Base-by-base conservation (phyloP, 192 early-diverging fungal genomes). In the Paraglomus brasilianum region DNA sequence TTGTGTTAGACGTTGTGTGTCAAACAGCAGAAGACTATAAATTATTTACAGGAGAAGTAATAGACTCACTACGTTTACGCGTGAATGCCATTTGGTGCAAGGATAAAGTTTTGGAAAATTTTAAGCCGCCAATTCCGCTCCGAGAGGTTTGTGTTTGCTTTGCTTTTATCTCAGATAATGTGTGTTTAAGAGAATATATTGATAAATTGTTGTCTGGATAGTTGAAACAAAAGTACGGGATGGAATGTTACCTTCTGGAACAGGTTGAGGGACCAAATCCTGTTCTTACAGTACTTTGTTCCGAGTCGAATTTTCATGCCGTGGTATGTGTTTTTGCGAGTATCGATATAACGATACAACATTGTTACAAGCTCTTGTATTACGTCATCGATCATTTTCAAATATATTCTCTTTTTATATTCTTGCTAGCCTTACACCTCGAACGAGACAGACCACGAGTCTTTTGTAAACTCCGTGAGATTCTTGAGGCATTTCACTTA, bases 1-100 rank as follows among this genome's bases (percentile, higher is more conserved):
- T 43, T 19, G 15, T 30, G 5, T 58, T 77, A 94, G 83, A 90
- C 81, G 6, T 94, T 77, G 87, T 96, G 0, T 87, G 87, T 39
- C 89, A 94, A 72, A 79, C 85, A 22, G 74, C 87, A 57, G 82
- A 81, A 38, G 95, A 98, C 74, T 98, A 98, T 76, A 60, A 83
- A 5, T 61, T 64, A 8, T 80, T 98, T 38, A 87, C 87, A 6
- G 67, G 77, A 10, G 82, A 89, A 62, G 61, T 89, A 14, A 80
- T 87, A 58, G 91, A 95, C 70, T 72, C 72, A 4, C 71, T 70
- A 66, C 78, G 74, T 24, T 75, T 90, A 48, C 83, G 90, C 41
- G 76, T 91, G 3, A 87, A 85, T 47, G 83, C 87, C 38, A 81
- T 86, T 21, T 80, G 83, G 46, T 82, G 76, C 30, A 63, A 57